A percentile compares a stretch with the other conserved stretches of the same genome.
Evolutionary conservation across 306 rosid species (phyloP).

Genomic region (Dalbergia cochinchinensis): DNA sequence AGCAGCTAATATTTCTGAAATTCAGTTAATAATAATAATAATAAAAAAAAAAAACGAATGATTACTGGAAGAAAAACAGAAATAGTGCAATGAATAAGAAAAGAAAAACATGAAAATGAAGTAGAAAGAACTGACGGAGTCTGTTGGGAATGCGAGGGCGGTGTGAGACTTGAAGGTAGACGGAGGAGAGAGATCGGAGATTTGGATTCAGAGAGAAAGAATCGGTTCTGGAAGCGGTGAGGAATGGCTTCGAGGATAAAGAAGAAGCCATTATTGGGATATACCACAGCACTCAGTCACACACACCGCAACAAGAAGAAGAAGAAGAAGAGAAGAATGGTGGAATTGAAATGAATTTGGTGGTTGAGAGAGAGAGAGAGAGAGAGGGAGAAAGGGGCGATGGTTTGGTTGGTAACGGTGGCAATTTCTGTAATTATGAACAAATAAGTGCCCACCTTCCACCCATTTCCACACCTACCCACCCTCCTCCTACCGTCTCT

Average conservation of each 20-base stretch:
- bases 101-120: constrained; percentile 30
- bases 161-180: constrained; percentile 58
- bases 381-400: not conserved
- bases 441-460: not conserved
- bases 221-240: constrained; percentile 58
- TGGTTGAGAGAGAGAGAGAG: not conserved
- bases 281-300: too few species aligned
- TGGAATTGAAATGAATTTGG: not conserved
- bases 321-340: not conserved
- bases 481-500: not conserved
- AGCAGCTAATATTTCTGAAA: not conserved
- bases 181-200: constrained; percentile 60
- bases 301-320: not conserved
- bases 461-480: not conserved
- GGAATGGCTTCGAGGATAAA: constrained; percentile 72
- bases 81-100: not conserved
- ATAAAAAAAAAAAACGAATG: too few species aligned
- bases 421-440: not conserved
- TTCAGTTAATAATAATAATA: not conserved
- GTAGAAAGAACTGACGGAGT: constrained; percentile 68
- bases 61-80: too few species aligned
- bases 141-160: constrained; percentile 57
- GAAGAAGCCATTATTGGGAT: constrained; percentile 76
- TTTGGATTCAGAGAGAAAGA: constrained; percentile 57
- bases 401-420: not conserved